Evolutionary conservation across 257 asterid species (phyloP), one percentile per base, ranked within the genome.

Genomic region (Rubia yunnanensis): DNA sequence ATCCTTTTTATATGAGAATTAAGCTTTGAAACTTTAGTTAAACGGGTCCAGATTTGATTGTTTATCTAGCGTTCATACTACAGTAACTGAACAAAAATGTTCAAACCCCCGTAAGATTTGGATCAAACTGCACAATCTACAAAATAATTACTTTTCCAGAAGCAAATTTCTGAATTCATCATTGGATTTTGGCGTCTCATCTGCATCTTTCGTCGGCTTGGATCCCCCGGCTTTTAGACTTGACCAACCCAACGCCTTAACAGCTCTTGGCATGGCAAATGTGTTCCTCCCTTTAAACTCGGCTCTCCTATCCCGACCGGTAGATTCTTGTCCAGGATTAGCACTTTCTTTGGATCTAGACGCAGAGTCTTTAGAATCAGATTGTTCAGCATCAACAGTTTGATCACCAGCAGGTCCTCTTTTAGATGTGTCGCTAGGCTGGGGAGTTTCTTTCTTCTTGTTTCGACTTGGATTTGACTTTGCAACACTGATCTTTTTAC

Each of bases 101-200:
- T 35, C 39, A 3, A 35, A 27, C 5, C 9, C 8, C 10, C 8
- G 4, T 31, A n/a, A 10, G 5, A 60, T 22, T 20, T 17, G 26
- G 50, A 24, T 34, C 5, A 34, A 20, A 27, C 31, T 35, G 58
- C 23, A 20, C n/a, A 62, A 53, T 38, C 66, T 13, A 10, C 23
- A 1, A 39, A 17, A 23, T n/a, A 23, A 23, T 36, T 27, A n/a
- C 15, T n/a, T n/a, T n/a, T n/a, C n/a, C n/a, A n/a, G n/a, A n/a
- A n/a, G n/a, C n/a, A n/a, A n/a, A n/a, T n/a, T n/a, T n/a, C n/a
- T n/a, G n/a, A n/a, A n/a, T n/a, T n/a, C n/a, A n/a, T n/a, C n/a
- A n/a, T n/a, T n/a, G 20, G 98, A 89, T 87, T 85, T 89, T 41
- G 94, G 95, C 62, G 49, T 79, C 69, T 84, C 91, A 23, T 82